Base-by-base conservation (phyloP, 371 early-diverging fungal genomes). In the Sporodiniella umbellata region DNA sequence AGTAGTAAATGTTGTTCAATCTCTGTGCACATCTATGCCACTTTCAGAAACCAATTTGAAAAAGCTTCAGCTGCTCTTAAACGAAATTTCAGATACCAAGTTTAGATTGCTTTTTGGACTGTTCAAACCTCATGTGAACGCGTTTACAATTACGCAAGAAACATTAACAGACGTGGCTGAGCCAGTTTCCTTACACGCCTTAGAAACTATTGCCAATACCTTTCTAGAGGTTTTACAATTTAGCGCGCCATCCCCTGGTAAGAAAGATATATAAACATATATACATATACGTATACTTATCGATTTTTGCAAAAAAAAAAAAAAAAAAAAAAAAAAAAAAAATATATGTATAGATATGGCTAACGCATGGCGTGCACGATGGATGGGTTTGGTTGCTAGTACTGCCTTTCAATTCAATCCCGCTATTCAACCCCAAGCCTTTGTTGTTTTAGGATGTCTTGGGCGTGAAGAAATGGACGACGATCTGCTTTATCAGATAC, bases 371-470 rank as follows among this genome's bases (percentile, higher is more conserved):
- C 85, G 92, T 48, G 84, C 94, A 8, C 75, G 94, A 42, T 95
- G 94, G 94, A 90, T 94, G 81, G 84, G 91, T 37, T 68, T 96
- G 49, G 88, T 94, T 4, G 85, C 94, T 0, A 88, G 90, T 40
- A 89, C 90, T 17, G 93, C 95, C 0, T 96, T 96, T 84, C 91
- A 93, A 54, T 89, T 87, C 68, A 94, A 95, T 58, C 93, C 90
- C 8, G 91, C 93, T 0, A 81, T 94, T 26, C 97, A 96, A 64
- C 96, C 95, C 0, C 85, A 96, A 19, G 90, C 95, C 0, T 96
- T 96, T 73, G 89, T 95, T 14, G 85, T 89, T 4, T 74, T 96
- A 18, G 97, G 96, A 8, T 88, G 88, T 42, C 75, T 96, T 22
- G 89, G 94, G 0, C 83, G 88, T 18, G 86, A 89, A 58, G 94